phyloP scores from a whole-genome alignment of 805 yeast genomes.

The Wickerhamomyces chambardii region DNA sequence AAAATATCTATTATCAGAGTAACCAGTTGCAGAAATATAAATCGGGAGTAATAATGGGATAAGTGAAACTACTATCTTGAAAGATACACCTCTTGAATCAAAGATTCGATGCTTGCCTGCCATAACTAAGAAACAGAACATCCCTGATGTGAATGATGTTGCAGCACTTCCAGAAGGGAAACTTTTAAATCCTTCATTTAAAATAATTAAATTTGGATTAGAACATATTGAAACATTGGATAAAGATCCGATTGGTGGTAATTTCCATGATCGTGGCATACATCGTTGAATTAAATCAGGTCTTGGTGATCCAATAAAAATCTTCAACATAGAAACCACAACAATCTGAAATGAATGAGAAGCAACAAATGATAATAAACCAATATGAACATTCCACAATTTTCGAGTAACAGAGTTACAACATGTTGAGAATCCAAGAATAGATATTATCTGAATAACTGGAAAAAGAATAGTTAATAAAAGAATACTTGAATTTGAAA shows the following conservation, averaged over 20 bases:
- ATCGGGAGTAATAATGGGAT: slow-evolving; percentile 27
- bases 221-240: slow-evolving; percentile 40
- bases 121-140: slow-evolving; percentile 24
- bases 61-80: slow-evolving; percentile 22
- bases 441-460: slow-evolving; percentile 15
- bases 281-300: slow-evolving; percentile 48
- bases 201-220: slow-evolving; percentile 20
- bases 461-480: slow-evolving; percentile 24
- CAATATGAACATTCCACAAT: slow-evolving; percentile 33
- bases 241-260: slow-evolving; percentile 26
- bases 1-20: slow-evolving; percentile 40
- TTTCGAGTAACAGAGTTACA: slow-evolving; percentile 13
- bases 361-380: slow-evolving; percentile 25
- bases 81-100: slow-evolving; percentile 25
- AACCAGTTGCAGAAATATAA: slow-evolving; percentile 28
- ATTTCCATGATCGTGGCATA: slow-evolving; percentile 24
- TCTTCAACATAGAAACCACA: slow-evolving; percentile 35
- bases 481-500: slow-evolving; percentile 24
- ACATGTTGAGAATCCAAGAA: slow-evolving; percentile 10
- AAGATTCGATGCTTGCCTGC: slow-evolving; percentile 25
- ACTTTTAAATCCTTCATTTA: slow-evolving; percentile 45
- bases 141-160: slow-evolving; percentile 37
- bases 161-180: slow-evolving; percentile 54
- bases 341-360: slow-evolving; percentile 27
- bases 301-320: slow-evolving; percentile 37